These are phyloP conservation scores for Chalciporus piperatus DNA, from an alignment of 768 basidiomycete species.

Conservation along the genomic window DNA sequence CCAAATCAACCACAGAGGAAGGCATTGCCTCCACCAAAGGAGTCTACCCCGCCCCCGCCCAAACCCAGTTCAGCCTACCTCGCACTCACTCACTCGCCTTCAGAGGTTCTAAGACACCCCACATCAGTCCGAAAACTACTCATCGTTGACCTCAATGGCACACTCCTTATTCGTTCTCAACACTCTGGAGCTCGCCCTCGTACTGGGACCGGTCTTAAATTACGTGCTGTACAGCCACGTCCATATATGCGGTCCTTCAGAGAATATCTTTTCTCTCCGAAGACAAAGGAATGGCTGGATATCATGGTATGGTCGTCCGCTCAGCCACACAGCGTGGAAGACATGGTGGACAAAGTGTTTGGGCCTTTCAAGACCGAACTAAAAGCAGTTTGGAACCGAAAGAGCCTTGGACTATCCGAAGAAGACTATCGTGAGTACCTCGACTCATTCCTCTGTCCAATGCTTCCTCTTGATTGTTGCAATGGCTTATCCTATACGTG, in stretches of 20 bases:
- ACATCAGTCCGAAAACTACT: slow-evolving; percentile 55
- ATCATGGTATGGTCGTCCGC: slow-evolving; percentile 91
- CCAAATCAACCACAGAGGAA: slow-evolving; percentile 1
- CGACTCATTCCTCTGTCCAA: background rate
- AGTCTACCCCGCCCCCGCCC: background rate
- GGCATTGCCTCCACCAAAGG: slow-evolving; percentile 1
- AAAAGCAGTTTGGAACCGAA: slow-evolving; percentile 75
- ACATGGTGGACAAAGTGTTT: slow-evolving; percentile 71
- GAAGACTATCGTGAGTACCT: slow-evolving; percentile 65
- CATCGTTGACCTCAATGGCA: slow-evolving; percentile 66
- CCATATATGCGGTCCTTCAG: slow-evolving; percentile 65
- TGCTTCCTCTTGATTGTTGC: slow-evolving; percentile 12
- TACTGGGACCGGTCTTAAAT: slow-evolving; percentile 10
- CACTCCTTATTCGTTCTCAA: slow-evolving; percentile 60
- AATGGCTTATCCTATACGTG: background rate
- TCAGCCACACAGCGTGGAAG: slow-evolving; percentile 71
- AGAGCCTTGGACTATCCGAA: slow-evolving; percentile 64
- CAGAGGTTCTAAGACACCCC: slow-evolving; percentile 26
- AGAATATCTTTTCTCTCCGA: slow-evolving; percentile 58
- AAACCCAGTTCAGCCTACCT: slow-evolving; percentile 39
- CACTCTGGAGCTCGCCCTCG: slow-evolving; percentile 28
- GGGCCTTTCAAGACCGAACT: slow-evolving; percentile 40
- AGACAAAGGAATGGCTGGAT: slow-evolving; percentile 67
- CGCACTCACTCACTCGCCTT: slow-evolving; percentile 28
- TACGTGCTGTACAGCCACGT: slow-evolving; percentile 51